Conservation (phyloP, 441 rosid genomes). For the Sinapis alba region DNA sequence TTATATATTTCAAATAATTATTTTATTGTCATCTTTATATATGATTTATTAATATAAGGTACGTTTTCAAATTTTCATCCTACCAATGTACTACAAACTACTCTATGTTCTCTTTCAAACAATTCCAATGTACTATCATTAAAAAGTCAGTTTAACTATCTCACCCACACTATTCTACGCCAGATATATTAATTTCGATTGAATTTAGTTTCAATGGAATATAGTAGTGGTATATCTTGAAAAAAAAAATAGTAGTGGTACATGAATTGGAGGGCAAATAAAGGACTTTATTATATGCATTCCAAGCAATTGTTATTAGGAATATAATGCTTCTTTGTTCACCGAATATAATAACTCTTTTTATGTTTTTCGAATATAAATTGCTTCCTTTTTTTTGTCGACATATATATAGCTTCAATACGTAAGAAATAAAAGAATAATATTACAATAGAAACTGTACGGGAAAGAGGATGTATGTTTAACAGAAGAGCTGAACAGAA, state of each 20-base stretch:
- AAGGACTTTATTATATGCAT: neutral
- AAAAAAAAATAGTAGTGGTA: conserved; percentile 18
- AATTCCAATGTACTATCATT: neutral
- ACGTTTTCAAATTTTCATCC: neutral
- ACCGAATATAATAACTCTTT: conserved; percentile 1
- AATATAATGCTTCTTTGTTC: conserved; percentile 5
- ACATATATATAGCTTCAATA: neutral
- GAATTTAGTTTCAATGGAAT: neutral
- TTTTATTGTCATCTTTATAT: neutral
- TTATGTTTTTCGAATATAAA: neutral
- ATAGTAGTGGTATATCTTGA: conserved; percentile 14
- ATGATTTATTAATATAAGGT: neutral
- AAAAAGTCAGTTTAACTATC: neutral
- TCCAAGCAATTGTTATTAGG: neutral
- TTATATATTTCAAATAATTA: neutral
- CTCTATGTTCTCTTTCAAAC: neutral
- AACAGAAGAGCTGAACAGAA: conserved; percentile 20
- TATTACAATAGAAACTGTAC: conserved; percentile 1
- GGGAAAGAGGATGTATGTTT: conserved; percentile 23
- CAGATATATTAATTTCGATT: neutral
- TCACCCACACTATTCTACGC: neutral
- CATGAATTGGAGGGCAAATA: neutral
- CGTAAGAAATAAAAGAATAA: neutral
- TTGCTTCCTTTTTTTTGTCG: too few species aligned
- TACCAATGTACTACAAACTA: neutral